Percentiles rank a stretch among this genome's conserved stretches.
Evolutionary conservation across 768 basidiomycete genomes (phyloP).

Genomic region (Kwoniella newhampshirensis): DNA sequence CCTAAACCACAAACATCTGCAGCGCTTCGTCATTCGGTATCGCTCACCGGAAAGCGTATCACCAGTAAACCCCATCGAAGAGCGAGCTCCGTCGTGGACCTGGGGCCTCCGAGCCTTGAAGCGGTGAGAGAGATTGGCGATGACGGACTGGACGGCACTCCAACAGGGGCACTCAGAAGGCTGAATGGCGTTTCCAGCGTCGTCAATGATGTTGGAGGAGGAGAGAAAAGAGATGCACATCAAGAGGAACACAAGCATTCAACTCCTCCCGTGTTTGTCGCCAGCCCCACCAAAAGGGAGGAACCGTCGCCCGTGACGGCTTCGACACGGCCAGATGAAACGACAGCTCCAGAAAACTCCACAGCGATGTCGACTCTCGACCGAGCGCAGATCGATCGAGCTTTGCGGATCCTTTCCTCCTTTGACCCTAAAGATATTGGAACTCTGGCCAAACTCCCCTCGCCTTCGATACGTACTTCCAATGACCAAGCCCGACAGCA

Average conservation of each 20-base stretch:
- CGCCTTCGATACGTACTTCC: neutral
- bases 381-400: neutral
- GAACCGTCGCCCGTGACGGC: too few relatives aligned
- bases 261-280: too few relatives aligned
- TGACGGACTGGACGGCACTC: slow-evolving; percentile 18
- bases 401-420: neutral
- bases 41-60: slow-evolving; percentile 12
- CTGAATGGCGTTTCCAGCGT: slow-evolving; percentile 16
- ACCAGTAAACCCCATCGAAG: neutral
- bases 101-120: slow-evolving; percentile 4
- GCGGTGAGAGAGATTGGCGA: slow-evolving; percentile 18
- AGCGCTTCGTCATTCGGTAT: slow-evolving; percentile 24
- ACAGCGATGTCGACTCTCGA: too few relatives aligned
- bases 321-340: too few relatives aligned
- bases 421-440: too few relatives aligned
- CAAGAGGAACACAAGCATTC: too few relatives aligned
- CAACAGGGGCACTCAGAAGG: slow-evolving; percentile 23
- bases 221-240: too few relatives aligned
- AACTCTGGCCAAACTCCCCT: too few relatives aligned
- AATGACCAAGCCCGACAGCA: neutral
- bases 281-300: too few relatives aligned
- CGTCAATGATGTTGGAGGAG: too few relatives aligned
- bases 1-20: slow-evolving; percentile 1
- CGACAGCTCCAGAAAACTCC: too few relatives aligned
- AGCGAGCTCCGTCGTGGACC: slow-evolving; percentile 13